Conservation (phyloP, 805 yeast genomes). For the Blastobotrys mokoenaii region DNA sequence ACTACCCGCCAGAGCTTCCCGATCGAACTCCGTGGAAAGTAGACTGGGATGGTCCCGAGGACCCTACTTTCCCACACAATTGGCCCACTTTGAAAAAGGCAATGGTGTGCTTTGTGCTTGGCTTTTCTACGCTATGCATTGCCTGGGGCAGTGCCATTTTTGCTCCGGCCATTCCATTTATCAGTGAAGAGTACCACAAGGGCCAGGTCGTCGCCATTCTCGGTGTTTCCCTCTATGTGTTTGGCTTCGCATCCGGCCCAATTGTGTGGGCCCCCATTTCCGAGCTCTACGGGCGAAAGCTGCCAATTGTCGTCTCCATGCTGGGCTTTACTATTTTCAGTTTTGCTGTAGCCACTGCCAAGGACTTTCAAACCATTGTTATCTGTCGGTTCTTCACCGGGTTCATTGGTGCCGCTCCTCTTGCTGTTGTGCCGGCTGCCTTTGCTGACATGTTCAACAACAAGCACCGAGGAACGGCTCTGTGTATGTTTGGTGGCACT, state of each 20-base stretch:
- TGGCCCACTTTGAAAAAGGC: slow-evolving; percentile 49
- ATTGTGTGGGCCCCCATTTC: slow-evolving; percentile 82
- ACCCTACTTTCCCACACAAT: slow-evolving; percentile 74
- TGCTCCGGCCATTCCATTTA: slow-evolving; percentile 47
- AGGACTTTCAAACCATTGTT: slow-evolving; percentile 68
- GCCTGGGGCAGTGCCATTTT: slow-evolving; percentile 82
- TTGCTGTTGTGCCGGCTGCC: slow-evolving; percentile 79
- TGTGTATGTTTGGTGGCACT: slow-evolving; percentile 59
- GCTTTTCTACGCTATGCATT: slow-evolving; percentile 42
- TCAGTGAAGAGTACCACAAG: slow-evolving; percentile 48
- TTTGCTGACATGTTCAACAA: slow-evolving; percentile 75
- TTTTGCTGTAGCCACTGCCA: slow-evolving; percentile 67
- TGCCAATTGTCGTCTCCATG: slow-evolving; percentile 49
- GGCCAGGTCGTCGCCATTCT: slow-evolving; percentile 63
- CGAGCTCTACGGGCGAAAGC: slow-evolving; percentile 66
- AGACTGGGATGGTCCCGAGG: slow-evolving; percentile 67
- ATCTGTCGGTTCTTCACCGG: slow-evolving; percentile 77
- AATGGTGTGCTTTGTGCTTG: slow-evolving; percentile 36
- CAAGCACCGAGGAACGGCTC: slow-evolving; percentile 61
- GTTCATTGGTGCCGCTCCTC: slow-evolving; percentile 71
- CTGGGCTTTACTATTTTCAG: slow-evolving; percentile 51
- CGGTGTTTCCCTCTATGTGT: slow-evolving; percentile 72
- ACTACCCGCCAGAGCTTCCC: slow-evolving; percentile 9
- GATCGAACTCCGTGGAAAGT: slow-evolving; percentile 43
- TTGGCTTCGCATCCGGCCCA: slow-evolving; percentile 93